Evolutionary conservation across 768 basidiomycete species (phyloP), one percentile per base, ranked within the genome.

Genomic region (Termitomyces sp.): DNA sequence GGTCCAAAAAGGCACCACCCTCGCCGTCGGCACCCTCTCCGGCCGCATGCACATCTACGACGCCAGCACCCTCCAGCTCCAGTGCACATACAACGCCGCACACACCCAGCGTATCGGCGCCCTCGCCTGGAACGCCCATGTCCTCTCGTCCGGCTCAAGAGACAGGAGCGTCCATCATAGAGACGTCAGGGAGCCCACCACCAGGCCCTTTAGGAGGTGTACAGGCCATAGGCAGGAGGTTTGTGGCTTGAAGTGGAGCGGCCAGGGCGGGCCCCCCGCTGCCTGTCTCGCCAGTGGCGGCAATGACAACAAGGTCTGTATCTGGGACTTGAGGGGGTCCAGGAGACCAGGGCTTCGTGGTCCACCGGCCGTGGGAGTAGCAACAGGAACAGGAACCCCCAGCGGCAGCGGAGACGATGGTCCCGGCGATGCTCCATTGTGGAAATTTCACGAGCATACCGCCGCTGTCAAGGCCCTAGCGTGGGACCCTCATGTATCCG

Each of bases 231-330:
- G 87, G 28, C 97, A 99, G 66, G 96, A 98, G 68, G 94, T 99
- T 1, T 99, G 96, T 68, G 96, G 96, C 3, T 72, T 99, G 44
- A 87, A 91, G 56, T 99, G 95, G 96, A 94, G 87, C 12, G 33
- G 37, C 5, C 61, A 55, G 15, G 59, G 54, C 1, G 77, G 76
- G 0, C 66, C 70, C 0, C 67, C 62, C 0, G 65, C 69, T 0
- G 85, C 85, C 8, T 78, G 78, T 31, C 80, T 99, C 4, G 96
- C 96, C 3, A 93, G 89, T 62, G 96, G 96, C 2, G 96, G 96
- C 0, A 99, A 99, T 68, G 96, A 99, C 72, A 99, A 99, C 73
- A 98, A 98, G 74, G 91, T 99, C 17, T 94, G 92, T 64, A 94
- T 99, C 53, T 99, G 95, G 92, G 94, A 98, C 67, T 73, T 93